These are phyloP conservation scores for Talaromyces rugulosus DNA, from an alignment of 2,329 filamentous ascomycete species.

Conservation along the genomic window DNA sequence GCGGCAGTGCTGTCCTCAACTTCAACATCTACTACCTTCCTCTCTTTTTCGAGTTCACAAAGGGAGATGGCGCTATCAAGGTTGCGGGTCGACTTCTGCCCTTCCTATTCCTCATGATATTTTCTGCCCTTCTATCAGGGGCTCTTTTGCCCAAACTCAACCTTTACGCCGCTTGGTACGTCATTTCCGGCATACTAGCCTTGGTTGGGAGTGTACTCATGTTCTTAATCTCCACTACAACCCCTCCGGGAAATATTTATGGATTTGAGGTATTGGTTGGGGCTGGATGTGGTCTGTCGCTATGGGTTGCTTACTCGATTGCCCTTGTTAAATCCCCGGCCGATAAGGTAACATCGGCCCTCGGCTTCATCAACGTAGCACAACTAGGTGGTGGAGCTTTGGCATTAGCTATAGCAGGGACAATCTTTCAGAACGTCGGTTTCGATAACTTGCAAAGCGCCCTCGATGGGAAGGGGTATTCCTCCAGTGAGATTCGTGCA, in stretches of 20 bases:
- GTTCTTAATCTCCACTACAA: slow-evolving; percentile 16
- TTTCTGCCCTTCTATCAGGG: slow-evolving; percentile 17
- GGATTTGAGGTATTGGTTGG: slow-evolving; percentile 22
- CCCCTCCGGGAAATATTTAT: slow-evolving; percentile 18
- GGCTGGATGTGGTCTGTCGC: slow-evolving; percentile 15
- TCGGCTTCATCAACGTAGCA: slow-evolving; percentile 7
- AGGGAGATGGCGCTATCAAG: slow-evolving; percentile 32
- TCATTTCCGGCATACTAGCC: slow-evolving; percentile 19
- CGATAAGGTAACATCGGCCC: background rate
- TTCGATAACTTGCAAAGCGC: slow-evolving; percentile 1
- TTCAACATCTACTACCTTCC: slow-evolving; percentile 48
- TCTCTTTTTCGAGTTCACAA: slow-evolving; percentile 51
- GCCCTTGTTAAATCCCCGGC: slow-evolving; percentile 1
- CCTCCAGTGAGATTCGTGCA: slow-evolving; percentile 1
- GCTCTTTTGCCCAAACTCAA: slow-evolving; percentile 17
- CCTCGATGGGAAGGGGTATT: background rate
- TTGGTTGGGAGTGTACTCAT: slow-evolving; percentile 21
- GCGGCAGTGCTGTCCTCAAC: background rate
- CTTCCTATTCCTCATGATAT: slow-evolving; percentile 20
- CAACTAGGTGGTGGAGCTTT: slow-evolving; percentile 4
- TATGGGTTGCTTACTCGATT: slow-evolving; percentile 6
- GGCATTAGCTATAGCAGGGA: slow-evolving; percentile 2
- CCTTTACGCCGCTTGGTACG: slow-evolving; percentile 23
- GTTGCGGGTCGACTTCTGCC: slow-evolving; percentile 26
- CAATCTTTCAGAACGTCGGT: slow-evolving; percentile 3